These are phyloP conservation scores for Hypoxylon sp. DNA, from an alignment of 2,329 filamentous ascomycete genomes.

Conservation along the genomic window DNA sequence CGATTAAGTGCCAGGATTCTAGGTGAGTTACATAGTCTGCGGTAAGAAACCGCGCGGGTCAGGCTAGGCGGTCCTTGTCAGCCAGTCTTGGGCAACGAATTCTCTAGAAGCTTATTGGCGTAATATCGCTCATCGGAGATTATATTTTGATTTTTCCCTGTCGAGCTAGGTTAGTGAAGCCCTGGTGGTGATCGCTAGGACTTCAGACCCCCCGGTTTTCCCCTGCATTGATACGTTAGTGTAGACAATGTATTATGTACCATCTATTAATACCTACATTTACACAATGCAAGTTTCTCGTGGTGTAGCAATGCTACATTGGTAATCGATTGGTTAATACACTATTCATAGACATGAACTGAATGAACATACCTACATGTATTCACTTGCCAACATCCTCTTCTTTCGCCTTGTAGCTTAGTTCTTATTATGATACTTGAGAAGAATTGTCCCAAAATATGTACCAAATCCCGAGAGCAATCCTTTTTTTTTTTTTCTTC, in stretches of 20 bases:
- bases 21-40: constrained; percentile 1
- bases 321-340: constrained; percentile 1
- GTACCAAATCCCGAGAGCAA: constrained; percentile 20
- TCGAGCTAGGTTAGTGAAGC: constrained; percentile 19
- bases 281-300: neutral
- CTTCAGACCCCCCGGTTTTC: constrained; percentile 14
- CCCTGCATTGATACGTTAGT: constrained; percentile 24
- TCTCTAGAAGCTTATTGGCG: constrained; percentile 42
- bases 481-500: constrained; percentile 17
- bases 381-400: neutral
- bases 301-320: constrained; percentile 1
- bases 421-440: constrained; percentile 2
- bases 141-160: constrained; percentile 34
- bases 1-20: constrained; percentile 20
- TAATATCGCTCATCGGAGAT: constrained; percentile 38
- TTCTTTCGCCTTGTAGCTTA: neutral
- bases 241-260: constrained; percentile 13
- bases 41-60: constrained; percentile 17
- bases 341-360: neutral
- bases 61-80: constrained; percentile 27
- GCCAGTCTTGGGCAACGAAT: constrained; percentile 20
- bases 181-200: constrained; percentile 22
- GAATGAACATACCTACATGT: neutral
- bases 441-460: constrained; percentile 11
- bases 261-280: constrained; percentile 26